These are phyloP conservation scores for Aspergillus jensenii DNA, from an alignment of 2,329 filamentous ascomycete genomes.

Conservation along the genomic window DNA sequence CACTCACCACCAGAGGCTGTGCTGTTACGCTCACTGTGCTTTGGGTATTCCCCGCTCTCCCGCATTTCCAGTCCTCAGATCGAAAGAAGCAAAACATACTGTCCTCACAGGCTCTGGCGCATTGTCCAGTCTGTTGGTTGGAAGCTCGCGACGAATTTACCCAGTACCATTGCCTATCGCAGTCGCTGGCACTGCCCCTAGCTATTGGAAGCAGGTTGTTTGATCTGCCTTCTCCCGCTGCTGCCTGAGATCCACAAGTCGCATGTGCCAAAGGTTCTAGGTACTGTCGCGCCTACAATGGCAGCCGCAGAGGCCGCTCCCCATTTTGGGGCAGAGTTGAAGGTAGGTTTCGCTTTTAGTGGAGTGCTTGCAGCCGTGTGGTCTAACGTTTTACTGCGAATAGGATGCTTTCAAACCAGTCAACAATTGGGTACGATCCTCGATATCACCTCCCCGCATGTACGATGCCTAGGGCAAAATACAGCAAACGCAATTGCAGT, in stretches of 20 bases:
- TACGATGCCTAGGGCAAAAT: slow-evolving; percentile 2
- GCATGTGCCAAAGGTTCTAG: slow-evolving; percentile 26
- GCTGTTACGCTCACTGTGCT: slow-evolving; percentile 10
- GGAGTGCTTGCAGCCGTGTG: background rate
- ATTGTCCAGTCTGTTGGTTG: background rate
- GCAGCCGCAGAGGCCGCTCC: slow-evolving; percentile 78
- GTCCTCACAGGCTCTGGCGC: slow-evolving; percentile 4
- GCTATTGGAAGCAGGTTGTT: background rate
- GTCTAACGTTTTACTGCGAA: slow-evolving; percentile 24
- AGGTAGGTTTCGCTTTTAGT: slow-evolving; percentile 55
- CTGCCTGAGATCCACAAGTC: slow-evolving; percentile 12
- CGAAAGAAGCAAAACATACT: slow-evolving; percentile 7
- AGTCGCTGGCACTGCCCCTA: background rate
- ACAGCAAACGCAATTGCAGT: background rate
- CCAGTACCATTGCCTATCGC: background rate
- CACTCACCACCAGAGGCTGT: background rate
- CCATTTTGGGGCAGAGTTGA: slow-evolving; percentile 90
- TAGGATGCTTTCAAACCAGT: slow-evolving; percentile 97
- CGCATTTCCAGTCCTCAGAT: slow-evolving; percentile 7
- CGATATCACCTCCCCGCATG: slow-evolving; percentile 14
- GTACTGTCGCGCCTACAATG: slow-evolving; percentile 53
- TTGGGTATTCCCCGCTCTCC: slow-evolving; percentile 25
- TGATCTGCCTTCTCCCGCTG: background rate
- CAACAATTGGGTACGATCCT: slow-evolving; percentile 71
- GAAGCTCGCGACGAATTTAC: background rate